A percentile compares a stretch with the other conserved stretches of the same genome.
These are phyloP conservation scores for Pleurotus sapidus DNA, from an alignment of 768 basidiomycete genomes.

Conservation along the genomic window DNA sequence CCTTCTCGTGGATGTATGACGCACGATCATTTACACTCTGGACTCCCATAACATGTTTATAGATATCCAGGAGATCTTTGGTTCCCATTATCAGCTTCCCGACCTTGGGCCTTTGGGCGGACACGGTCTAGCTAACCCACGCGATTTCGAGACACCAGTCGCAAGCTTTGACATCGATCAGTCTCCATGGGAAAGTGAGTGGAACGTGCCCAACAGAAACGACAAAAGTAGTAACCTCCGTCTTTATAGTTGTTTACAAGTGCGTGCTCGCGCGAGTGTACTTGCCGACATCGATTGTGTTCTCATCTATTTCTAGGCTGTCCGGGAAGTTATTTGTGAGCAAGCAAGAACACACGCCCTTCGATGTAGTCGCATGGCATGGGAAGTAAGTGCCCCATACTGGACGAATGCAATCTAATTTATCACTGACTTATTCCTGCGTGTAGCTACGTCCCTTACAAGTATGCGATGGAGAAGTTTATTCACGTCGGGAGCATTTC, in stretches of 20 bases:
- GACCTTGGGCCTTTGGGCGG: conserved; percentile 66
- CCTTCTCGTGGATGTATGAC: conserved; percentile 59
- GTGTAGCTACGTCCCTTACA: conserved; percentile 60
- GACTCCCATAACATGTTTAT: background rate
- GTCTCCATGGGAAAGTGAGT: conserved; percentile 53
- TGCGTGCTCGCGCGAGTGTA: conserved; percentile 41
- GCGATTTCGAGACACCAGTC: conserved; percentile 65
- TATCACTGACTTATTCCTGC: background rate
- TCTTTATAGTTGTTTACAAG: conserved; percentile 45
- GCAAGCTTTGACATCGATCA: conserved; percentile 68
- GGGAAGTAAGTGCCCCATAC: conserved; percentile 46
- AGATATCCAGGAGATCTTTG: conserved; percentile 67
- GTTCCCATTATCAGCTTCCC: conserved; percentile 59
- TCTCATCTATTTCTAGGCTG: conserved; percentile 31
- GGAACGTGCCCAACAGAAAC: background rate
- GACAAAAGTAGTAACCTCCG: background rate
- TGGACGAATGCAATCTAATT: background rate
- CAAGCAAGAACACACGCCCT: conserved; percentile 62
- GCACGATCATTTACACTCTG: background rate
- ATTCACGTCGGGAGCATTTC: conserved; percentile 61
- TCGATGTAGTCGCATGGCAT: conserved; percentile 72
- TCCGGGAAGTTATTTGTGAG: conserved; percentile 52
- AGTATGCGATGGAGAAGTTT: conserved; percentile 65
- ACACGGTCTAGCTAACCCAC: conserved; percentile 61
- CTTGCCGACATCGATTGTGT: conserved; percentile 1